A percentile compares a stretch with the other conserved stretches of the same genome.
Conservation (phyloP, 169 alveolate species). For the Babesia caballi region DNA sequence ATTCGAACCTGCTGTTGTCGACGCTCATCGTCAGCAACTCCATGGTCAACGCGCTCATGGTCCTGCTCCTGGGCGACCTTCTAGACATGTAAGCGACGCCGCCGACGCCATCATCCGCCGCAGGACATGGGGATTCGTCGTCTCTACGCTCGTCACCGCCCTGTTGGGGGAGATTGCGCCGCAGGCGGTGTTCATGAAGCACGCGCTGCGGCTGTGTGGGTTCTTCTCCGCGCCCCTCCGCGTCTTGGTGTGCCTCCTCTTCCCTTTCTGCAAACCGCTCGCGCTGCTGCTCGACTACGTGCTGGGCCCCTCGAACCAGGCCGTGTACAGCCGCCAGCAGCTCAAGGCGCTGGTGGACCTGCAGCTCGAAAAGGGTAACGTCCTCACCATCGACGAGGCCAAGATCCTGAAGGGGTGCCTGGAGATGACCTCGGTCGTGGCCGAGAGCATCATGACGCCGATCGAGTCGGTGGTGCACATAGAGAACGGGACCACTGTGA, state of each 20-base stretch:
- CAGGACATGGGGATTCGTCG: slow-evolving; percentile 77
- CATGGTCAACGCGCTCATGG: slow-evolving; percentile 82
- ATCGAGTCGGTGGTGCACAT: slow-evolving; percentile 66
- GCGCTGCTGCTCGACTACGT: slow-evolving; percentile 55
- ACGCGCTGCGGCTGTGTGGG: slow-evolving; percentile 83
- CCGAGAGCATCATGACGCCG: slow-evolving; percentile 71
- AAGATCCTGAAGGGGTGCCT: slow-evolving; percentile 70
- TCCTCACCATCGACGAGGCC: slow-evolving; percentile 69
- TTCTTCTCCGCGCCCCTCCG: slow-evolving; percentile 74
- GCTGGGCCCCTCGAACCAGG: slow-evolving; percentile 58
- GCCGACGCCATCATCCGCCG: background rate
- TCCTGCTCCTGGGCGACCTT: slow-evolving; percentile 82
- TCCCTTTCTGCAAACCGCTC: slow-evolving; percentile 77
- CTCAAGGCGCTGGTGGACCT: slow-evolving; percentile 74
- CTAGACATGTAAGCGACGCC: slow-evolving; percentile 56
- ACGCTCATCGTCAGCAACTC: slow-evolving; percentile 85
- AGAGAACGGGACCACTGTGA: slow-evolving; percentile 55
- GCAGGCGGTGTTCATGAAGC: slow-evolving; percentile 83
- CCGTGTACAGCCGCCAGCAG: slow-evolving; percentile 66
- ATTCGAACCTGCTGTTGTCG: slow-evolving; percentile 81
- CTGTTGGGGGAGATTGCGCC: slow-evolving; percentile 88
- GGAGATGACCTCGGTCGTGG: slow-evolving; percentile 60
- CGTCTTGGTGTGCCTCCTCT: slow-evolving; percentile 59
- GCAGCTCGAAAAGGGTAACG: slow-evolving; percentile 68
- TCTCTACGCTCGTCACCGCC: slow-evolving; percentile 79